phyloP scores from a whole-genome alignment of 495 filamentous ascomycete species.

The Aspergillus diversus region DNA sequence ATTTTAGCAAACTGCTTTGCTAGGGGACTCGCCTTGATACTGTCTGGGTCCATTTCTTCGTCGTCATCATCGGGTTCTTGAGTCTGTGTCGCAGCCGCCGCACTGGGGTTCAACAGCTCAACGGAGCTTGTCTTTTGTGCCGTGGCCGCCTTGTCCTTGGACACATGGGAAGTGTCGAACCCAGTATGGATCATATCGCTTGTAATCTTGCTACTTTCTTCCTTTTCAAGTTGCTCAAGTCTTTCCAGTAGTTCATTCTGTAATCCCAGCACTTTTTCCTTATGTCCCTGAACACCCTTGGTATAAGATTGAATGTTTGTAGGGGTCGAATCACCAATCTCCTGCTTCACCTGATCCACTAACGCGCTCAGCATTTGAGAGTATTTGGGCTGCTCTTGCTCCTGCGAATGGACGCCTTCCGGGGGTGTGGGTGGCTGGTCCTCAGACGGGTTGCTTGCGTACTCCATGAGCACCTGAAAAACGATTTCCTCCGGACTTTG shows the following conservation, averaged over 20 bases:
- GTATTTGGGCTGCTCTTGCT: conserved; percentile 78
- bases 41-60: conserved; percentile 68
- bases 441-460: conserved; percentile 67
- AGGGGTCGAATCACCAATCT: conserved; percentile 70
- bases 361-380: conserved; percentile 94
- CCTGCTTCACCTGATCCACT: conserved; percentile 91
- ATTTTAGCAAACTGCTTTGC: conserved; percentile 81
- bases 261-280: conserved; percentile 73
- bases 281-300: conserved; percentile 73
- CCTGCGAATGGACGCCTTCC: conserved; percentile 75
- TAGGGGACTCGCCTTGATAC: conserved; percentile 73
- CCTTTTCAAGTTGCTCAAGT: conserved; percentile 81
- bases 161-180: conserved; percentile 80
- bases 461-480: conserved; percentile 85
- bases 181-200: conserved; percentile 91
- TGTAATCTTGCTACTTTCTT: conserved; percentile 88
- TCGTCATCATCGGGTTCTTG: conserved; percentile 56
- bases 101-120: conserved; percentile 80
- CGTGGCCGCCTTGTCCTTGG: conserved; percentile 56
- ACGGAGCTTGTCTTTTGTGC: conserved; percentile 48
- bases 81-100: conserved; percentile 39
- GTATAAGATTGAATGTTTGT: conserved; percentile 71
- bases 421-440: conserved; percentile 75
- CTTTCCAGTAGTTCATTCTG: conserved; percentile 73
- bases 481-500: conserved; percentile 78